Conservation (phyloP, 1,139 yeast species). For the Geotrichum macrosporum region DNA sequence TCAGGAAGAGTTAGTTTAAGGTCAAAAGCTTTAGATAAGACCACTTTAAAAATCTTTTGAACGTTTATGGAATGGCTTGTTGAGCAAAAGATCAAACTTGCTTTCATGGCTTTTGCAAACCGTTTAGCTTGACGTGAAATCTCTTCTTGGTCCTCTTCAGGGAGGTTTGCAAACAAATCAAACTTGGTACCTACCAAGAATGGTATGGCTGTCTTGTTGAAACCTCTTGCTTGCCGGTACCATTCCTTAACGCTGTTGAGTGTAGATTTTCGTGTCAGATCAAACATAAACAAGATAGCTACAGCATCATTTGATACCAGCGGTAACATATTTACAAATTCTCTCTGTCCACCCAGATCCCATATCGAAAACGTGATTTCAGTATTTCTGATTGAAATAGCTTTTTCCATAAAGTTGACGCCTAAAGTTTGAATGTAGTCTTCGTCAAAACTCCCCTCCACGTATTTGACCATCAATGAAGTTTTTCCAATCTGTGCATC, state of each 20-base stretch:
- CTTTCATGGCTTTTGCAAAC: slow-evolving; percentile 88
- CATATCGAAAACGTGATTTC: slow-evolving; percentile 89
- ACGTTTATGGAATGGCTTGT: slow-evolving; percentile 91
- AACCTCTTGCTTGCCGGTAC: slow-evolving; percentile 91
- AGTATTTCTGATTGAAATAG: slow-evolving; percentile 79
- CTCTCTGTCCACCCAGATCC: slow-evolving; percentile 97
- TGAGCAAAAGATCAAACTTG: slow-evolving; percentile 86
- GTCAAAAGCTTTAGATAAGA: slow-evolving; percentile 88
- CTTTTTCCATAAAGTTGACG: slow-evolving; percentile 91
- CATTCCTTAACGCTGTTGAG: slow-evolving; percentile 86
- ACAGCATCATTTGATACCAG: slow-evolving; percentile 91
- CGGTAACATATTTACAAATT: slow-evolving; percentile 94
- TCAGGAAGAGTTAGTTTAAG: slow-evolving; percentile 80
- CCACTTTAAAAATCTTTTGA: slow-evolving; percentile 88
- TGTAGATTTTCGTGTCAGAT: slow-evolving; percentile 80
- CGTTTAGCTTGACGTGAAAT: slow-evolving; percentile 80
- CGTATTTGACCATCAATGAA: slow-evolving; percentile 93
- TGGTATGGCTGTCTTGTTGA: slow-evolving; percentile 87
- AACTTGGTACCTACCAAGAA: slow-evolving; percentile 91
- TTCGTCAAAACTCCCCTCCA: slow-evolving; percentile 89
- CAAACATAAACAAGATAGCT: slow-evolving; percentile 89
- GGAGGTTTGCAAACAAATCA: slow-evolving; percentile 68
- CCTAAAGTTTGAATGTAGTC: slow-evolving; percentile 92
- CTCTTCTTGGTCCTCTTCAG: slow-evolving; percentile 78
- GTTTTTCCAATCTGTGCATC: slow-evolving; percentile 99